phyloP scores from a whole-genome alignment of 805 yeast genomes.

The Starmerella vaccinii region DNA sequence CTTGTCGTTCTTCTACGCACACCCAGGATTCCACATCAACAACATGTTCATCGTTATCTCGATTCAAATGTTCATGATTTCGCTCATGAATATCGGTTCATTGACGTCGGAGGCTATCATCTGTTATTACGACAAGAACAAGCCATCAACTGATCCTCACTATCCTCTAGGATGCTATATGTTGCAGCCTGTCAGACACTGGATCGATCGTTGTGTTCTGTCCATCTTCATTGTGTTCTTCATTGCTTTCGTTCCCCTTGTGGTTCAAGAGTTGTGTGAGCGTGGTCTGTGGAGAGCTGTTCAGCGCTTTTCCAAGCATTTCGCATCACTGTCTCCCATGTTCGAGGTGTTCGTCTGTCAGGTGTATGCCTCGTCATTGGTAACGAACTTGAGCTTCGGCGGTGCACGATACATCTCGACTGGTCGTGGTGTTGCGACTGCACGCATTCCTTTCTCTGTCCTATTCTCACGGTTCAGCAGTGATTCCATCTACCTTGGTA shows the following conservation, averaged over 20 bases:
- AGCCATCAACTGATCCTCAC: conserved; percentile 64
- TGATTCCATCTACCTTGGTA: conserved; percentile 69
- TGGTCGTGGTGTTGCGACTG: conserved; percentile 88
- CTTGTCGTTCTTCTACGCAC: conserved; percentile 89
- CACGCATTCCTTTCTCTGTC: conserved; percentile 60
- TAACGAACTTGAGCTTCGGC: conserved; percentile 71
- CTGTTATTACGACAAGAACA: conserved; percentile 56
- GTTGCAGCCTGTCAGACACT: conserved; percentile 71
- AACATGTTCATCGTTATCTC: conserved; percentile 80
- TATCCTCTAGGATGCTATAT: conserved; percentile 78
- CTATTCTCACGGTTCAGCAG: conserved; percentile 69
- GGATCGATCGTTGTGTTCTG: conserved; percentile 81
- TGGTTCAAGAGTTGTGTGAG: conserved; percentile 80
- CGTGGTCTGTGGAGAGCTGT: conserved; percentile 71
- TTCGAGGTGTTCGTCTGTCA: conserved; percentile 95
- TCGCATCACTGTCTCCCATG: conserved; percentile 73
- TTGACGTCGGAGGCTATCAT: conserved; percentile 58
- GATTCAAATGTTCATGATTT: conserved; percentile 75
- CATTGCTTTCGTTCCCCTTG: conserved; percentile 78
- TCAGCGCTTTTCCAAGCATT: conserved; percentile 60
- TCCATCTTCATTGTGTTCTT: conserved; percentile 89
- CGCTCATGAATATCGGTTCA: conserved; percentile 69
- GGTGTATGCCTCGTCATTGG: conserved; percentile 70
- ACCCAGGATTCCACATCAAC: conserved; percentile 91
- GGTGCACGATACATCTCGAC: conserved; percentile 89